Evolutionary conservation across 106 monocot species (phyloP), one percentile per base, ranked within the genome.

Genomic region (Alisma plantagoaquatica): DNA sequence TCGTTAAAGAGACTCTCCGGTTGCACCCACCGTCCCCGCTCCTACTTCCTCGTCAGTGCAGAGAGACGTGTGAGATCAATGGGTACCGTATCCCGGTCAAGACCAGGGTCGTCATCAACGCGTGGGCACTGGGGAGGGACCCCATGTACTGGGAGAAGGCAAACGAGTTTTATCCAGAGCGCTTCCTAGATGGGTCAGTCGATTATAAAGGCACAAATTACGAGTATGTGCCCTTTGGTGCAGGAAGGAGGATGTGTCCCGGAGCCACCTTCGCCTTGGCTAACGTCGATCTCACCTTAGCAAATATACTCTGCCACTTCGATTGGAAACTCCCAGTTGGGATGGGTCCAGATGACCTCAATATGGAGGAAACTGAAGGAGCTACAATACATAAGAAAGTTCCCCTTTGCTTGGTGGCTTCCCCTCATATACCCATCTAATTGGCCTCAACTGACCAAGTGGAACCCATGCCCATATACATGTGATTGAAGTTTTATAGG

Each of bases 41-140:
- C 7, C 38, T 63, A 5, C 17, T 63, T 10, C 62, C 62, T n/a
- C 49, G 41, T 16, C 16, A 63, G 29, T 35, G 35, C 16, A 41
- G 15, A 4, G 17, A 38, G 19, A 41, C 50, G 20, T 9, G 9
- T 2, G 6, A 15, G n/a, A 11, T 61, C 0, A 21, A 12, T 3
- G 48, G 48, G 3, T 61, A 61, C 49, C 14, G n/a, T 10, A 49
- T 61, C 21, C 48, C 46, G 14, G 2, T 2, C 30, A 31, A 32
- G 30, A 49, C 61, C 12, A 61, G 20, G 46, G 31, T 61, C 23
- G 1, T 61, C 4, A 15, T 61, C 30, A 48, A 61, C 14, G 61
- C 49, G 0, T 61, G 61, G 61, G 47, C 61, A 1, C 30, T 61
- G 3, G 47, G 7, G 17, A 32, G 29, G 15, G 61, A 61, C 31